A percentile compares a stretch with the other conserved stretches of the same genome.
These are phyloP conservation scores for Isabelozyma gotoi DNA, from an alignment of 805 yeast genomes.

Conservation along the genomic window DNA sequence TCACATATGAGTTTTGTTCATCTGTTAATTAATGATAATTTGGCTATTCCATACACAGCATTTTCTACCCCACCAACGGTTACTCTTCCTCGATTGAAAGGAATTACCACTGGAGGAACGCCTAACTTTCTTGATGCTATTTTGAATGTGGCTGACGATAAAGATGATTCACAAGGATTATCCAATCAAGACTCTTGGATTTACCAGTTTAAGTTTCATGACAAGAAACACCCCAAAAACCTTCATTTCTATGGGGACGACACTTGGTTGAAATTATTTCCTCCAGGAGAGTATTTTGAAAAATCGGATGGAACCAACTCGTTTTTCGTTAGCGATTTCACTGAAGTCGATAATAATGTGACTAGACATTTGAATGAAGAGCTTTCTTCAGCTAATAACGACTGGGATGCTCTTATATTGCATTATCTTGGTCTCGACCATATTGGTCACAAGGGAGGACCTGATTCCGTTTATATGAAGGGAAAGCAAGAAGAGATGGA, in stretches of 20 bases:
- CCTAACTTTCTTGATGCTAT: conserved; percentile 95
- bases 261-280: conserved; percentile 93
- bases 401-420: conserved; percentile 84
- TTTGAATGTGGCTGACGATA: conserved; percentile 89
- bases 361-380: conserved; percentile 78
- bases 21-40: conserved; percentile 56
- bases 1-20: conserved; percentile 75
- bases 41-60: conserved; percentile 87
- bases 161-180: conserved; percentile 65
- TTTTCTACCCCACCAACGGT: conserved; percentile 95
- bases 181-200: conserved; percentile 86
- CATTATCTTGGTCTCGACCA: conserved; percentile 96
- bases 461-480: conserved; percentile 76
- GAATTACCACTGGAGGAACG: conserved; percentile 90
- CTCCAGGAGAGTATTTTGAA: conserved; percentile 52
- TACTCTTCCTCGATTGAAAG: conserved; percentile 89
- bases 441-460: conserved; percentile 97
- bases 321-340: conserved; percentile 91
- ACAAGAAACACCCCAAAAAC: conserved; percentile 28
- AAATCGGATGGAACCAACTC: conserved; percentile 85
- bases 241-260: conserved; percentile 95
- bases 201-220: conserved; percentile 50
- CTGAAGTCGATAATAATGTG: conserved; percentile 91
- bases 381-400: conserved; percentile 32
- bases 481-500: conserved; percentile 89